Base-by-base conservation (phyloP, 1,284 basidiomycete species). In the Gastroboletus turbinatus region DNA sequence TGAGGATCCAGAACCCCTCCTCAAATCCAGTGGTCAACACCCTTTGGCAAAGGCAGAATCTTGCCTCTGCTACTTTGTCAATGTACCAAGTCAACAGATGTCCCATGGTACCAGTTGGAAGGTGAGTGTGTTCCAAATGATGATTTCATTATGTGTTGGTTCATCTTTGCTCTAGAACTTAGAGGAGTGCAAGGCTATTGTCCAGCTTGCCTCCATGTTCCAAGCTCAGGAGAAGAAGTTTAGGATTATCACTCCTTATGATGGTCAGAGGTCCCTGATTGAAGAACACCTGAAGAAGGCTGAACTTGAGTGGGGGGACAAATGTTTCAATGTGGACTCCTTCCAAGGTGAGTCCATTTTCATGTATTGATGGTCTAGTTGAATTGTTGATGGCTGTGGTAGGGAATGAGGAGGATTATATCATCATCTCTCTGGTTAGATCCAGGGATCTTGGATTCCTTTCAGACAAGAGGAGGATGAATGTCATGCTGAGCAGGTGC, bases 401-500 rank as follows among this genome's bases (percentile, higher is more conserved):
- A 84, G 84, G 84, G 36, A 84, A 85, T 74, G 84, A 86, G 59
- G 78, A 82, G 44, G 80, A 85, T 40, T 78, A 78, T 46, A 82
- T 85, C 46, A 76, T 87, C 51, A 79, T 87, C 48, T 85, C 82
- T 30, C 61, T 85, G 58, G 84, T 87, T n/a, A 79, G 87, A 19
- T 81, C 84, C 17, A 72, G 71, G 19, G 72, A 69, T 7, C 70
- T 83, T 50, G 87, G 87, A 7, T 89, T 89, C 63, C 73, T 88
- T 21, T 63, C 65, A 23, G 82, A 82, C 61, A 61, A 77, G 10
- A 78, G 82, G 38, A 77, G 85, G 17, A 79, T 81, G 50, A 88
- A 88, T 79, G 87, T 88, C 42, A 86, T 88, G 83, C 80, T 83
- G 8, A 83, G 80, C 53, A 81, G 87, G 29, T 88, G 84, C 76